Conservation (phyloP, 2,329 filamentous ascomycete species). For the Colletotrichum musae region DNA sequence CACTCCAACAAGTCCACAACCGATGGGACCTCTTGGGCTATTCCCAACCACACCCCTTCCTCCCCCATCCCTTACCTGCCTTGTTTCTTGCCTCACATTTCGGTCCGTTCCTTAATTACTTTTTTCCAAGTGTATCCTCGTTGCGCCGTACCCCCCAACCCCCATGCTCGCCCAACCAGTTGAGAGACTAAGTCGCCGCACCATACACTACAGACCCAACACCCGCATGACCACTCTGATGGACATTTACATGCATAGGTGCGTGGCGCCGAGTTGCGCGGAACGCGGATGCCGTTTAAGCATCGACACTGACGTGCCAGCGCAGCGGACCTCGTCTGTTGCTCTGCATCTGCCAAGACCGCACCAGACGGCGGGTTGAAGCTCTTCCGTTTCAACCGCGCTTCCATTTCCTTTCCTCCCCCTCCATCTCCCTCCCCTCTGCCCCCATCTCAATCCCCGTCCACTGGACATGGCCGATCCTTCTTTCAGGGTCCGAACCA, state of each 20-base stretch:
- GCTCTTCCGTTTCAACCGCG: conserved; percentile 40
- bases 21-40: too few relatives aligned
- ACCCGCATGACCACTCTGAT: background rate
- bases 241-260: conserved; percentile 1
- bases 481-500: conserved; percentile 40
- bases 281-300: conserved; percentile 2
- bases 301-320: conserved; percentile 33
- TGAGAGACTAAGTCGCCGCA: background rate
- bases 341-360: conserved; percentile 38
- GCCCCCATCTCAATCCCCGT: conserved; percentile 21
- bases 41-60: background rate
- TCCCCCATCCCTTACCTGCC: background rate
- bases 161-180: too few relatives aligned
- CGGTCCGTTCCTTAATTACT: conserved; percentile 25
- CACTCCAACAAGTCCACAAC: too few relatives aligned
- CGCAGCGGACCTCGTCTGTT: conserved; percentile 35
- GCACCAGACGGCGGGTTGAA: conserved; percentile 36
- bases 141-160: background rate
- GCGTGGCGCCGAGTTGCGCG: conserved; percentile 18
- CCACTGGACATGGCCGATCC: conserved; percentile 38
- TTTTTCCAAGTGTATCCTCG: conserved; percentile 1
- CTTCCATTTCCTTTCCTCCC: conserved; percentile 23
- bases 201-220: background rate
- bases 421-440: conserved; percentile 23
- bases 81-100: conserved; percentile 15